A percentile compares a stretch with the other conserved stretches of the same genome.
Evolutionary conservation across 2,329 filamentous ascomycete genomes (phyloP).

Genomic region (Sordariomycetes sp.): DNA sequence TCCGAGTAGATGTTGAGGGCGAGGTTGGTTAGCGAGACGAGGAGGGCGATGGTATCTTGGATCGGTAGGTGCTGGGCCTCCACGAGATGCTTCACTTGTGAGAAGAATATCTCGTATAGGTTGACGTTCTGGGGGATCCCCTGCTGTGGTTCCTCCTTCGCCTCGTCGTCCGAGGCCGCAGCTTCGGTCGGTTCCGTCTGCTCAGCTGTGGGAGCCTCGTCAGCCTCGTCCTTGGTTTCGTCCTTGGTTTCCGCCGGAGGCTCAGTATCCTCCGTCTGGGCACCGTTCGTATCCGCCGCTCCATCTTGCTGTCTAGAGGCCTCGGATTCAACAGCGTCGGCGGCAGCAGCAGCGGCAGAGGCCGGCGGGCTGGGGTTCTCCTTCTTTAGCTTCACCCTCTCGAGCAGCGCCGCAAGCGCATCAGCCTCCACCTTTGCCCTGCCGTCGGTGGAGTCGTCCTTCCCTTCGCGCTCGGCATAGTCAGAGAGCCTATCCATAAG

Average conservation of each 20-base stretch:
- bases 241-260: background rate
- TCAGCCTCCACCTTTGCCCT: constrained; percentile 74
- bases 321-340: constrained; percentile 1
- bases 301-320: constrained; percentile 8
- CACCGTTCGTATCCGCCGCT: constrained; percentile 19
- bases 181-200: constrained; percentile 22
- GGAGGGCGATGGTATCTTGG: constrained; percentile 84
- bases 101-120: constrained; percentile 95
- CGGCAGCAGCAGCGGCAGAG: constrained; percentile 7
- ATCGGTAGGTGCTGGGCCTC: constrained; percentile 85
- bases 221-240: constrained; percentile 8
- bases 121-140: constrained; percentile 69
- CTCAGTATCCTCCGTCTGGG: constrained; percentile 12
- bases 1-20: constrained; percentile 94
- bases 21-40: constrained; percentile 89
- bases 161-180: constrained; percentile 35
- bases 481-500: constrained; percentile 93
- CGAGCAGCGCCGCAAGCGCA: constrained; percentile 65
- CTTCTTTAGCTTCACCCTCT: constrained; percentile 64
- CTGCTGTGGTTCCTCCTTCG: constrained; percentile 13
- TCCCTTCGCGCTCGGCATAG: constrained; percentile 83
- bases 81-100: constrained; percentile 87
- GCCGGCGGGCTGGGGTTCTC: constrained; percentile 22
- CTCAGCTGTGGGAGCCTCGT: constrained; percentile 21
- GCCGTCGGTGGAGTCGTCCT: constrained; percentile 59